Evolutionary conservation across 139 green algal species (phyloP), one percentile per base, ranked within the genome.

Genomic region (Desmodesmus armatus): DNA sequence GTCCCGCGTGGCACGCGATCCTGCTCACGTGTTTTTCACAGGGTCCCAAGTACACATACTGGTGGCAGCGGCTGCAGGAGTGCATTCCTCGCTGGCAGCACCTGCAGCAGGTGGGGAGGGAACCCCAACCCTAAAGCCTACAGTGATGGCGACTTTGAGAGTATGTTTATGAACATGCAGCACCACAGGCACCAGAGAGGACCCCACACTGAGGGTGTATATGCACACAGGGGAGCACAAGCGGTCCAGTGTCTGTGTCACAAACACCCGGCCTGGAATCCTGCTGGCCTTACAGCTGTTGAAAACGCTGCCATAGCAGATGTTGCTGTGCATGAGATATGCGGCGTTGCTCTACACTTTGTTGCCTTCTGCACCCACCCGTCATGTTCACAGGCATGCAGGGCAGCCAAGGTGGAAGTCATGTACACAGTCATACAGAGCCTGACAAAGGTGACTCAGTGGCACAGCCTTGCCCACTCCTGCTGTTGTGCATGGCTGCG

Each of bases 351-450:
- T n/a, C n/a, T n/a, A n/a, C n/a, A n/a, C n/a, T n/a, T n/a, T n/a
- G n/a, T n/a, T n/a, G n/a, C n/a, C n/a, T n/a, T n/a, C n/a, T n/a
- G n/a, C n/a, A n/a, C n/a, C n/a, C n/a, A n/a, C n/a, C n/a, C n/a
- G n/a, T n/a, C n/a, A n/a, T n/a, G n/a, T n/a, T n/a, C n/a, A n/a
- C 49, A 82, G 76, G 76, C 55, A 6, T 90, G 80, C 49, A 78
- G 89, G 23, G 43, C 51, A 0, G 63, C 33, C 17, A 79, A 80
- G 1, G 62, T 96, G 9, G 90, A 96, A 65, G 89, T 96, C 0
- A 82, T 96, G 58, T 94, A 93, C 82, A 92, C 88, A 0, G 78
- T 95, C 25, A 96, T 96, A 19, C 85, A 85, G 44, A 63, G 44
- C 2, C 31, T 62, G 2, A 77, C 63, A 3, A 23, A 5, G n/a